Base-by-base conservation (phyloP, 2,329 filamentous ascomycete genomes). In the Rhynchosporium graminicola region DNA sequence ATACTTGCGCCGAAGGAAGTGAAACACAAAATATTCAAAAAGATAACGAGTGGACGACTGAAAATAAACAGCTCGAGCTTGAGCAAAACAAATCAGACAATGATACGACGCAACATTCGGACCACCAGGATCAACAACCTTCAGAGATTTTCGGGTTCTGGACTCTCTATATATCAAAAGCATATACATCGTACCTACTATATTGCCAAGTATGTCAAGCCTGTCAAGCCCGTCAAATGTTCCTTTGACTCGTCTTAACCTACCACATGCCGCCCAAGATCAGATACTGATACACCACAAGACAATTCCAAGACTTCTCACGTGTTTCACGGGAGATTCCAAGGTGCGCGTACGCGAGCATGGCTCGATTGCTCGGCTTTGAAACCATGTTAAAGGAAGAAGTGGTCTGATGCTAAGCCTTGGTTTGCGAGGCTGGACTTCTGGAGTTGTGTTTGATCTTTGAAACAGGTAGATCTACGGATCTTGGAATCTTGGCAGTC, bases 71-170 rank as follows among this genome's bases (percentile, higher is more conserved):
- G 33, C n/a, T 28, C 26, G 8, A 54, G 33, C 36, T 54, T 54
- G 13, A 42, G 40, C 10, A 36, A 20, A 42, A 40, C 15, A 20
- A 26, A 54, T 13, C 50, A 46, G n/a, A 7, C 20, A 54, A 42
- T 28, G 10, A 26, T 40, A 40, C 26, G 26, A 12, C 38, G n/a
- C 20, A 26, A 38, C 12, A 9, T 28, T 54, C 36, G 50, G 50
- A 54, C 50, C 50, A 54, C 50, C 50, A 42, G 50, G 50, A 54
- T 54, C 50, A 42, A 54, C n/a, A 54, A n/a, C 50, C 33, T 20
- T 54, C 50, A 36, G 20, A 54, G 40, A 52, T 10, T 20, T 12
- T 26, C 15, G n/a, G 8, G 50, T n/a, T 54, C 20, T 20, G 38
- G 33, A 54, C 50, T 40, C n/a, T 12, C 29, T 52, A 42, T 42